phyloP scores from a whole-genome alignment of 2,329 filamentous ascomycete species.

The Sarocladium oryzae region DNA sequence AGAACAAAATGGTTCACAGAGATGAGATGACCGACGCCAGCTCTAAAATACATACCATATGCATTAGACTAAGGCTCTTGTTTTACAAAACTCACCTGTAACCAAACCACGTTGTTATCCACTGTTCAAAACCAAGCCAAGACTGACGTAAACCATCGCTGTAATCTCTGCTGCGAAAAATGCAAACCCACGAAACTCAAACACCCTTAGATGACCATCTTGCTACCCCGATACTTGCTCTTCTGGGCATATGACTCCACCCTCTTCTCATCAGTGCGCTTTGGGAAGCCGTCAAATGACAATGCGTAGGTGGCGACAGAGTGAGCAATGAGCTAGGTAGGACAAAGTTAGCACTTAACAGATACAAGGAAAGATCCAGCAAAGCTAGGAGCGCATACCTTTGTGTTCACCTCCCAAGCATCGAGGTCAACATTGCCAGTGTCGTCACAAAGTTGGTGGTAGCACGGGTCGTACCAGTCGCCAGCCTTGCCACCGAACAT shows the following conservation, averaged over 20 bases:
- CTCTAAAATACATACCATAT: too few species aligned
- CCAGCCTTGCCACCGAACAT: constrained; percentile 67
- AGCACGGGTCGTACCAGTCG: constrained; percentile 52
- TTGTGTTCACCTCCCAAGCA: constrained; percentile 56
- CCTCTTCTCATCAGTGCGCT: constrained; percentile 33
- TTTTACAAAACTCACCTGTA: too few species aligned
- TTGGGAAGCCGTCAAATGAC: constrained; percentile 60
- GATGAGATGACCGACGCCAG: too few species aligned
- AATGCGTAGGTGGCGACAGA: constrained; percentile 63
- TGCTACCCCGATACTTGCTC: constrained; percentile 43
- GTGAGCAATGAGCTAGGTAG: constrained; percentile 56
- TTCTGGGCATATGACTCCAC: constrained; percentile 25
- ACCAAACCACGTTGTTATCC: too few species aligned
- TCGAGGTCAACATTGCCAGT: constrained; percentile 50
- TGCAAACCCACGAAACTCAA: too few species aligned
- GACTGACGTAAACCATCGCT: background rate
- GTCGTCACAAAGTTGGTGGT: constrained; percentile 57
- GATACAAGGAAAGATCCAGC: background rate
- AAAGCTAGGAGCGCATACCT: constrained; percentile 32
- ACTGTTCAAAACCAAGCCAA: too few species aligned
- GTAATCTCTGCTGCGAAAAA: background rate
- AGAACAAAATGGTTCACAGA: too few species aligned
- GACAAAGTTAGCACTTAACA: constrained; percentile 14
- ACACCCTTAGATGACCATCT: constrained; percentile 35
- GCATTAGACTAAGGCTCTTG: too few species aligned